Evolutionary conservation across 176 grass and related monocot genomes (phyloP).

Genomic region (Paspalum vaginatum): DNA sequence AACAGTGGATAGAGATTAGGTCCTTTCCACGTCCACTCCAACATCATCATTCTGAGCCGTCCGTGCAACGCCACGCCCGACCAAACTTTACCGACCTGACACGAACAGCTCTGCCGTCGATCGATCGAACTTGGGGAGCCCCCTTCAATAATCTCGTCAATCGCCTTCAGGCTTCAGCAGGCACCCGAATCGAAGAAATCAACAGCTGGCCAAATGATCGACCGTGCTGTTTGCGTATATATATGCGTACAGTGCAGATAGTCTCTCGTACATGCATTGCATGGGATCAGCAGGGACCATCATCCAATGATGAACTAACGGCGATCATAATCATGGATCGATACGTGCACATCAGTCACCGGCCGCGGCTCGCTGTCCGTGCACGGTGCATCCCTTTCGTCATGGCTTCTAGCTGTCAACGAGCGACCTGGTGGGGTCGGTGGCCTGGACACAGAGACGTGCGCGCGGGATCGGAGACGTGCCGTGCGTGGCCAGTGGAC

Average conservation of each 20-base stretch:
- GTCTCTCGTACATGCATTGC: not conserved
- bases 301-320: conserved; percentile 4
- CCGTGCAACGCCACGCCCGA: not conserved
- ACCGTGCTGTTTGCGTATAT: not conserved
- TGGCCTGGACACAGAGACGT: not conserved
- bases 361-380: not conserved
- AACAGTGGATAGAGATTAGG: too few relatives aligned
- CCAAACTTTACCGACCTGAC: conserved; percentile 18
- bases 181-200: conserved; percentile 20
- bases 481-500: not conserved
- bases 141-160: not conserved
- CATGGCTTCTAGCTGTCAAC: conserved; percentile 26
- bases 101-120: not conserved
- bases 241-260: too few relatives aligned
- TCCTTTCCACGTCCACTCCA: not conserved
- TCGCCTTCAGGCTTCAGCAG: not conserved
- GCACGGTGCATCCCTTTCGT: not conserved
- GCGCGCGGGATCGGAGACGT: not conserved
- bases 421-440: not conserved
- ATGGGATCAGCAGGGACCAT: conserved; percentile 36
- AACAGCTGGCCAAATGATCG: conserved; percentile 15
- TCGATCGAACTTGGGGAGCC: too few relatives aligned
- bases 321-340: not conserved
- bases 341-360: conserved; percentile 7
- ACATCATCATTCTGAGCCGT: not conserved